Base-by-base conservation (phyloP, 2,329 filamentous ascomycete genomes). In the Karstenula rhodostoma region DNA sequence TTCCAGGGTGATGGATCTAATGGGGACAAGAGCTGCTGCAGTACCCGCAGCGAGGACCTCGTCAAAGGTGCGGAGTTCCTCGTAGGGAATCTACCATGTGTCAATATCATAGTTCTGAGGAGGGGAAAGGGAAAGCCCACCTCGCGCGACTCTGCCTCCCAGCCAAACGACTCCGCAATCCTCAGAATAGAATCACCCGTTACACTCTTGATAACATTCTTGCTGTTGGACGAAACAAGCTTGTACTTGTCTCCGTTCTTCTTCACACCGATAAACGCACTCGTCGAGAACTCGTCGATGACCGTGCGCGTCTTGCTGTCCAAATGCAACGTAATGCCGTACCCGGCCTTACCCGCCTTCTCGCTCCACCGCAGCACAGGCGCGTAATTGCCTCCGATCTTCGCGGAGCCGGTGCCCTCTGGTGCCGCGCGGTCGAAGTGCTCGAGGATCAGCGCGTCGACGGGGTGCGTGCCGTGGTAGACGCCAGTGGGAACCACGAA, bases 251-350 rank as follows among this genome's bases (percentile, higher is more conserved):
- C 83, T 3, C 84, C 86, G 46, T 88, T 82, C 57, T 85, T 84
- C 67, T 86, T 83, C 6, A 92, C 90, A 3, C 93, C 95, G 65
- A 98, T 90, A 78, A 99, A 98, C 0, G 93, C 94, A 64, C 90
- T 94, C 0, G 95, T 98, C 67, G 91, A 95, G 76, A 98, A 99
- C 84, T 99, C 94, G 73, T 99, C 94, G 63, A 99, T 87, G 77
- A 96, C 93, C 61, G 87, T 90, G 69, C 94, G 87, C 10, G 87
- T 91, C 73, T 89, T 89, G 77, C 91, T 95, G 80, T 98, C 95
- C 57, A 98, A 82, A 77, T 98, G 94, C 72, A 98, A 83, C 1
- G 94, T 98, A 73, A 98, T 98, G n/a, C 92, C 94, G 73, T 87
- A 98, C 33, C 94, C 94, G 61, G 92, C 86, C 19, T 83, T 81